A percentile compares a stretch with the other conserved stretches of the same genome.
phyloP scores from a whole-genome alignment of 305 asterid species.

The Solanum hybrid region DNA sequence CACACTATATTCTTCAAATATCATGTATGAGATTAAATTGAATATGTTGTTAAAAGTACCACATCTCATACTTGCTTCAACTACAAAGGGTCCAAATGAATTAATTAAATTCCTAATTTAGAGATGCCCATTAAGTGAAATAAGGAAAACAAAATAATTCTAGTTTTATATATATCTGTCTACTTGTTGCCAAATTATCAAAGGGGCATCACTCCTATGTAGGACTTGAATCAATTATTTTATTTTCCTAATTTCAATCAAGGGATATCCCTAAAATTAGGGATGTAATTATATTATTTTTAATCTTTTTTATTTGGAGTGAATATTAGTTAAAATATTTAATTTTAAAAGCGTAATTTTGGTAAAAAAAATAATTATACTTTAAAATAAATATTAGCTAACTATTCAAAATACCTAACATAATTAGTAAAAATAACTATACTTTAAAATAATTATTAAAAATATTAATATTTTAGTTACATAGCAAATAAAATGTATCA shows the following conservation, averaged over 20 bases:
- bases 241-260: neutral
- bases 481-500: neutral
- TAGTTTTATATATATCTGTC: neutral
- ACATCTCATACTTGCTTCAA: neutral
- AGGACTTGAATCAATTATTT: neutral
- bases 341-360: no score
- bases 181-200: neutral
- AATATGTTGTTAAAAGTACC: no score
- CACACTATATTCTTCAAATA: no score
- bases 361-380: neutral
- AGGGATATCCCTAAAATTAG: neutral
- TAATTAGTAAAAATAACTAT: neutral
- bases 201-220: neutral
- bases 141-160: neutral
- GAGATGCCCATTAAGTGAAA: neutral
- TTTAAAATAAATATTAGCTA: no score
- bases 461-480: no score
- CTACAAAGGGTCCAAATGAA: neutral
- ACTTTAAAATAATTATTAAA: no score
- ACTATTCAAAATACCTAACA: neutral
- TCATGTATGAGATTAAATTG: no score
- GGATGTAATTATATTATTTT: neutral
- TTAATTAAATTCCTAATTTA: no score
- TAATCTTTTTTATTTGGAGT: neutral
- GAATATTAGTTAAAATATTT: no score